Base-by-base conservation (phyloP, 2,329 filamentous ascomycete species). In the Xylaria sp. region DNA sequence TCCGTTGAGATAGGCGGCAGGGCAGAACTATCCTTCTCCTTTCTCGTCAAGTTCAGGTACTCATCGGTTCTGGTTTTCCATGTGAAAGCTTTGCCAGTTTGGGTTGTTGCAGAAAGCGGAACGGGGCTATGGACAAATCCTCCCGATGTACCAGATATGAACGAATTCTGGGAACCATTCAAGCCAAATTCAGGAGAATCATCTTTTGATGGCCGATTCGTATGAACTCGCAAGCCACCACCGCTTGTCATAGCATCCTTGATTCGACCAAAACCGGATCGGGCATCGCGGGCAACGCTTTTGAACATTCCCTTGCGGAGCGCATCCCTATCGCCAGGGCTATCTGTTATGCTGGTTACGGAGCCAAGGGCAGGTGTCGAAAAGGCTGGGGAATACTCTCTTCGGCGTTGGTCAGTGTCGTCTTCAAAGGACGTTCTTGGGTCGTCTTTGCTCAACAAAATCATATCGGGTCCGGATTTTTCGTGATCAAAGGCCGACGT, bases 231-330 rank as follows among this genome's bases (percentile, higher is more conserved):
- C n/a, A 79, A 71, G 9, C 76, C 76, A 11, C 80, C 79, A 1
- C 90, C 90, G 42, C 68, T 71, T 50, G 71, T 72, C 42, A 96
- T 89, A 2, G 87, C 91, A 70, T 93, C 91, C 70, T 92, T 92
- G 72, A 97, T 92, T 42, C 90, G 86, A 1, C 89, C 90, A 58
- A 96, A 81, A 0, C 92, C 91, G 58, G 88, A 91, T 52, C 89
- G 86, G 51, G 91, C 90, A 73, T 95, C 91, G 63, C 84, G 90
- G 2, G 88, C 88, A 13, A 94, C 90, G 61, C 87, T 89, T 72
- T 90, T 94, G 73, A 92, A 89, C 13, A 91, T 82, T 0, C 84
- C 83, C 65, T 82, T 86, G 35, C 86, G 83, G 23, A 84, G 72
- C 13, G 83, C 81, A 63, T 85, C 83, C 59, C 79, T 83, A 34